Conservation (phyloP, 176 grass and related monocot species). For the Phyllostachys edulis region DNA sequence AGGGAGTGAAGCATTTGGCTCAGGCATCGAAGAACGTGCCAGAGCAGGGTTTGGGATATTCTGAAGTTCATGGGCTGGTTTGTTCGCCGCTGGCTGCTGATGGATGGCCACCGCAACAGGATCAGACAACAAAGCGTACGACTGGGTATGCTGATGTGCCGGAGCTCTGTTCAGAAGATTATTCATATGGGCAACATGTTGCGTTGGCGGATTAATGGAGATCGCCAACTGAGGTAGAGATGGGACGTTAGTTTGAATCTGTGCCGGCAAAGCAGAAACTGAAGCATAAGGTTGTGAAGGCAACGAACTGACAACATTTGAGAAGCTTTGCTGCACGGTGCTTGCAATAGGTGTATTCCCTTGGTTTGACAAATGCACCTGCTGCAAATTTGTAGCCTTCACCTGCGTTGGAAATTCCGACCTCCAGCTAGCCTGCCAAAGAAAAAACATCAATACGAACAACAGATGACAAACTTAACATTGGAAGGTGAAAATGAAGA, state of each 20-base stretch:
- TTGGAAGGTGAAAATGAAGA: constrained; percentile 2
- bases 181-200: constrained; percentile 41
- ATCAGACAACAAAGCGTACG: constrained; percentile 26
- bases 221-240: constrained; percentile 21
- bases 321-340: constrained; percentile 36
- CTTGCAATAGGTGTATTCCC: constrained; percentile 19
- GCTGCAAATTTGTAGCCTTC: constrained; percentile 31
- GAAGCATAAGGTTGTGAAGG: constrained; percentile 44
- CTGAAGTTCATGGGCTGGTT: constrained; percentile 35
- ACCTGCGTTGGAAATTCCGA: constrained; percentile 38
- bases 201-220: constrained; percentile 42
- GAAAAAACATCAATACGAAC: constrained; percentile 21
- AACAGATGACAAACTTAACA: constrained; percentile 28
- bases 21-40: constrained; percentile 6
- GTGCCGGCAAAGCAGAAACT: constrained; percentile 47
- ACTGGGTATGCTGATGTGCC: constrained; percentile 36
- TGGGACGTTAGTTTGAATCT: constrained; percentile 21
- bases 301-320: constrained; percentile 48
- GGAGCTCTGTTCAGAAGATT: constrained; percentile 33
- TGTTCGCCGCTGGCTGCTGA: constrained; percentile 41
- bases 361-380: constrained; percentile 15
- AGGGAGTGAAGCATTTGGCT: constrained; percentile 25
- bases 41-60: constrained; percentile 22
- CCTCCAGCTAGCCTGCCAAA: constrained; percentile 68
- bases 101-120: constrained; percentile 15